These are phyloP conservation scores for Barnettozyma hawaiiensis DNA, from an alignment of 1,139 yeast species.

Conservation along the genomic window DNA sequence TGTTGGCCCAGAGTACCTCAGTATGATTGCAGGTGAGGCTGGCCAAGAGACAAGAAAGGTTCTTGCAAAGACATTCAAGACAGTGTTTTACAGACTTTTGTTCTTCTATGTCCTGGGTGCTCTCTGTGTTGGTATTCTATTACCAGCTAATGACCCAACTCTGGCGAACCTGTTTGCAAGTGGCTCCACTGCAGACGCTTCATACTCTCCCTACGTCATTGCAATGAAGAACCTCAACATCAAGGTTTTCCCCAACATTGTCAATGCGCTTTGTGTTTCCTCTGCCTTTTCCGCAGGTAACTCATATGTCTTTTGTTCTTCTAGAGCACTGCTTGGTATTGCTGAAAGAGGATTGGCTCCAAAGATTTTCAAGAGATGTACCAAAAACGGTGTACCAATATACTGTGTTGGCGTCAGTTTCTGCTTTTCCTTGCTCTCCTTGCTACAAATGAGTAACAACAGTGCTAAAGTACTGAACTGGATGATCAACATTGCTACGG, in stretches of 20 bases:
- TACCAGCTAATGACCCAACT: constrained; percentile 39
- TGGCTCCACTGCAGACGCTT: constrained; percentile 44
- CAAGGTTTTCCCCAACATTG: constrained; percentile 48
- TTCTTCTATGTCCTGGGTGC: constrained; percentile 42
- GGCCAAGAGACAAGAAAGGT: constrained; percentile 41
- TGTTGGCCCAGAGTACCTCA: constrained; percentile 72
- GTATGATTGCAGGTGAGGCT: constrained; percentile 49
- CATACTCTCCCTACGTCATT: constrained; percentile 51
- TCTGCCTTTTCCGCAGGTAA: constrained; percentile 62
- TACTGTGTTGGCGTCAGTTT: constrained; percentile 40
- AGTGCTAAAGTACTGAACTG: constrained; percentile 55
- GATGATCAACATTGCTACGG: constrained; percentile 63
- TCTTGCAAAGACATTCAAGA: constrained; percentile 41
- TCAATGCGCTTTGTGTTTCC: constrained; percentile 49
- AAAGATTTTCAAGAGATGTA: constrained; percentile 38
- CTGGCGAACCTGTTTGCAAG: constrained; percentile 45
- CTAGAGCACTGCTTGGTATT: constrained; percentile 55
- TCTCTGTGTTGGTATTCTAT: constrained; percentile 41
- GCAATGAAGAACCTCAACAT: constrained; percentile 46
- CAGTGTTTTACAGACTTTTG: constrained; percentile 42
- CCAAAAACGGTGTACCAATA: constrained; percentile 49
- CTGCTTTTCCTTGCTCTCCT: constrained; percentile 27
- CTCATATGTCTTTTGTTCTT: constrained; percentile 54
- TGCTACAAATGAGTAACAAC: constrained; percentile 44
- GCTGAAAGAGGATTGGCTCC: constrained; percentile 59